phyloP scores from a whole-genome alignment of 805 yeast genomes.

The Cyberlindnera americana region DNA sequence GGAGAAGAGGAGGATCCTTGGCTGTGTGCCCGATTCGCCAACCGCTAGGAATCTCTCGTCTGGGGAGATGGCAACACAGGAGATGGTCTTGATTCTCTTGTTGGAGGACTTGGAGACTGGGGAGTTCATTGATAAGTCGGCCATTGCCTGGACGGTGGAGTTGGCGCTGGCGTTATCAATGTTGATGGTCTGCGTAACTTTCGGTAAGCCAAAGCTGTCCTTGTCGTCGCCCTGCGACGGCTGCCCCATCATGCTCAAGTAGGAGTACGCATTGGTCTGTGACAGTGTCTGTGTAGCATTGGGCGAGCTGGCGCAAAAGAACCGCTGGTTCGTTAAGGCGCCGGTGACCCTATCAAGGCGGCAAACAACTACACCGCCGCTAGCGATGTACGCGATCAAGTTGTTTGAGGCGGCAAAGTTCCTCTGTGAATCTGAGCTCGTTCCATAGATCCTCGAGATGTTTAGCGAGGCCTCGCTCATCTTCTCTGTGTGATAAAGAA shows the following conservation, averaged over 20 bases:
- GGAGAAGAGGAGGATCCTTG: constrained; percentile 59
- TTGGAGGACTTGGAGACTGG: constrained; percentile 21
- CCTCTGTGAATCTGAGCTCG: constrained; percentile 41
- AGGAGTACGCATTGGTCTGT: constrained; percentile 14
- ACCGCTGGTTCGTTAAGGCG: constrained; percentile 36
- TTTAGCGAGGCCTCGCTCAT: constrained; percentile 10
- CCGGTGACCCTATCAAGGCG: constrained; percentile 26
- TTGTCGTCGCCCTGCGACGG: constrained; percentile 11
- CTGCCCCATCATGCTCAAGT: constrained; percentile 15
- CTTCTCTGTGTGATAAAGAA: neutral
- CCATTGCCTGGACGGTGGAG: constrained; percentile 5
- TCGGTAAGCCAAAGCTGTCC: constrained; percentile 18
- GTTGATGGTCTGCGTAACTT: constrained; percentile 14
- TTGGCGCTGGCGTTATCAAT: constrained; percentile 12
- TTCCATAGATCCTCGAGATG: constrained; percentile 39
- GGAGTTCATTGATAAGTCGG: constrained; percentile 14
- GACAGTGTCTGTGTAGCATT: neutral
- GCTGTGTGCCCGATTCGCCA: constrained; percentile 70
- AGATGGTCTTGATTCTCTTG: constrained; percentile 46
- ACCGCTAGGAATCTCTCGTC: constrained; percentile 53
- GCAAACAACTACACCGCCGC: constrained; percentile 58
- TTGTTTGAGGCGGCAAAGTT: constrained; percentile 40
- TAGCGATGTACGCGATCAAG: constrained; percentile 50
- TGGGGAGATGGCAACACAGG: constrained; percentile 57
- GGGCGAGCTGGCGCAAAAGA: constrained; percentile 42